Evolutionary conservation across 139 green algal species (phyloP).

Genomic region (Micromonas pusilla): DNA sequence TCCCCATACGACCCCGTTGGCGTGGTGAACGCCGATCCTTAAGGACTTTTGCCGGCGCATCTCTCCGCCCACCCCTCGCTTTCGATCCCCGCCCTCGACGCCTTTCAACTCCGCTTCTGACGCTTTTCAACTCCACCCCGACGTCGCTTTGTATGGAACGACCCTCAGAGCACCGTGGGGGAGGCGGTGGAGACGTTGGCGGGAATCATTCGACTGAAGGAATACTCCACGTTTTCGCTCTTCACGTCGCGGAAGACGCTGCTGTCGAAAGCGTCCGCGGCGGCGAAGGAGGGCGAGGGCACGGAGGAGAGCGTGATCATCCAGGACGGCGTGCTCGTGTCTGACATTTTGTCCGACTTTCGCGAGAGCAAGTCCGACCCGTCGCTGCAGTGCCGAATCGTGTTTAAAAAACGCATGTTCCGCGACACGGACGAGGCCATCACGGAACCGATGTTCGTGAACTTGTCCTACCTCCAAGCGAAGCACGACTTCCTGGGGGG

Average conservation of each 20-base stretch:
- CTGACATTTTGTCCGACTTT: slow-evolving; percentile 67
- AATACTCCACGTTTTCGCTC: slow-evolving; percentile 90
- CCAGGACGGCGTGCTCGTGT: slow-evolving; percentile 69
- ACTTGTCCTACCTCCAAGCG: slow-evolving; percentile 83
- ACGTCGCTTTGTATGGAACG: too few relatives aligned
- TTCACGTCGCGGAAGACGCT: slow-evolving; percentile 59
- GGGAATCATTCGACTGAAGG: slow-evolving; percentile 78
- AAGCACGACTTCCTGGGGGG: slow-evolving; percentile 86
- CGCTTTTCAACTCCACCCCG: too few relatives aligned
- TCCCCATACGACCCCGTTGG: too few relatives aligned
- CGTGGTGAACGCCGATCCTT: too few relatives aligned
- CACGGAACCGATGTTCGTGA: slow-evolving; percentile 87
- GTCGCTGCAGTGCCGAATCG: slow-evolving; percentile 42
- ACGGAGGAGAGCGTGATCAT: slow-evolving; percentile 77
- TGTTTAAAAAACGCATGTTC: slow-evolving; percentile 99
- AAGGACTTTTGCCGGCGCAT: too few relatives aligned
- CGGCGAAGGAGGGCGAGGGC: slow-evolving; percentile 35
- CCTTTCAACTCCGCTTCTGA: too few relatives aligned
- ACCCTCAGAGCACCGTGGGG: slow-evolving; percentile 74
- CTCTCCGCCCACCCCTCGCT: too few relatives aligned
- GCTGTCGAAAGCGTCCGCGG: neutral
- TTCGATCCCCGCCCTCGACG: too few relatives aligned
- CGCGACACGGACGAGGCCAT: slow-evolving; percentile 91
- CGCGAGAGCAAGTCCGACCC: slow-evolving; percentile 47
- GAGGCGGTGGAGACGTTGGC: slow-evolving; percentile 85